Evolutionary conservation across 805 yeast species (phyloP).

Genomic region (Lipomyces kockii): DNA sequence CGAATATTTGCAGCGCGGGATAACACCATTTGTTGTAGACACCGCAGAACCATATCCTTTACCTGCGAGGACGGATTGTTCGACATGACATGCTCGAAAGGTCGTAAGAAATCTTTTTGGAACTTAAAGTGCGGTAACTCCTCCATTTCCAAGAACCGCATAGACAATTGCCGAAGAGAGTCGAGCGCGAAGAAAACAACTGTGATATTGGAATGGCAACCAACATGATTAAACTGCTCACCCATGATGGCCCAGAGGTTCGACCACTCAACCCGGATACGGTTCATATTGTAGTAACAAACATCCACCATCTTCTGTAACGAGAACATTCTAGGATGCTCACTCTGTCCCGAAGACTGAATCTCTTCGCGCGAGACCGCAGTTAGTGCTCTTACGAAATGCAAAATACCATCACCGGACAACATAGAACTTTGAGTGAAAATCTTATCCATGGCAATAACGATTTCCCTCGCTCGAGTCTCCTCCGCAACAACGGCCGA

Average conservation of each 20-base stretch:
- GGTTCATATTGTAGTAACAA: conserved; percentile 94
- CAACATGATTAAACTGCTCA: conserved; percentile 81
- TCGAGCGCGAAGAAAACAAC: conserved; percentile 91
- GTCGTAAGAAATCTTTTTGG: conserved; percentile 90
- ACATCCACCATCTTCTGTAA: conserved; percentile 95
- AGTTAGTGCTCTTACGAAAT: conserved; percentile 84
- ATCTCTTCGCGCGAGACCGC: conserved; percentile 90
- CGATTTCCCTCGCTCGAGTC: conserved; percentile 44
- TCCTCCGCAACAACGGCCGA: conserved; percentile 45
- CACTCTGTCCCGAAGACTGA: conserved; percentile 79
- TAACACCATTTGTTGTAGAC: conserved; percentile 81
- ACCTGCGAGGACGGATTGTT: conserved; percentile 72
- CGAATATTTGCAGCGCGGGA: conserved; percentile 74
- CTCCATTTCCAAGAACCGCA: conserved; percentile 89
- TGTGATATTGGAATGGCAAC: conserved; percentile 73
- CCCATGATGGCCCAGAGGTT: conserved; percentile 95
- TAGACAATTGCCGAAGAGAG: conserved; percentile 87
- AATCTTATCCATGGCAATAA: conserved; percentile 72
- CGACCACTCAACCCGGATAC: conserved; percentile 96
- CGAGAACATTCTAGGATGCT: conserved; percentile 87
- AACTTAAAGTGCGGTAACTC: conserved; percentile 95
- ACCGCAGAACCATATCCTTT: conserved; percentile 86
- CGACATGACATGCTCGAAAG: conserved; percentile 78
- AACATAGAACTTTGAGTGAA: conserved; percentile 81
- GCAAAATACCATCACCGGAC: conserved; percentile 81